These are phyloP conservation scores for Boletus rubropictus DNA, from an alignment of 768 basidiomycete species.

Conservation along the genomic window DNA sequence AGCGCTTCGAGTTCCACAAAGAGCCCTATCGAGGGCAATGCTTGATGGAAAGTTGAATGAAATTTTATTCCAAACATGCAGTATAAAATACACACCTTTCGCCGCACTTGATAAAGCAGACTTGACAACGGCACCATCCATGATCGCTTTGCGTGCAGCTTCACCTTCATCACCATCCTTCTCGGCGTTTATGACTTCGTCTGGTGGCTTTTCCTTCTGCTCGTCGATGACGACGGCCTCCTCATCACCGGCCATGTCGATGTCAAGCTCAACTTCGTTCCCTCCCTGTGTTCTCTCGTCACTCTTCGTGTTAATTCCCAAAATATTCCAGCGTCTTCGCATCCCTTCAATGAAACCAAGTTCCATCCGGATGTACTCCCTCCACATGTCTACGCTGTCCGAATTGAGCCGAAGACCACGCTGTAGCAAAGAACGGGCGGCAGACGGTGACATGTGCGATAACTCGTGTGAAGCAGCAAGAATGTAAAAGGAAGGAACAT, in stretches of 20 bases:
- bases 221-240: conserved; percentile 19
- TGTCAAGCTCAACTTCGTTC: conserved; percentile 24
- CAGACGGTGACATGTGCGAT: conserved; percentile 62
- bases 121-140: conserved; percentile 76
- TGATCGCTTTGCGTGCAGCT: conserved; percentile 57
- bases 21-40: conserved; percentile 37
- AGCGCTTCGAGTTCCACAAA: conserved; percentile 40
- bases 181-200: conserved; percentile 27
- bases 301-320: conserved; percentile 49
- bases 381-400: conserved; percentile 74
- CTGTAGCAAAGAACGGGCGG: conserved; percentile 78
- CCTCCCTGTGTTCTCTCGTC: conserved; percentile 10
- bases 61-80: conserved; percentile 12
- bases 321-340: conserved; percentile 69
- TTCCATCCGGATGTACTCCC: conserved; percentile 88
- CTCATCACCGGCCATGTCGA: conserved; percentile 14
- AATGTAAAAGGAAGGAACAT: conserved; percentile 71
- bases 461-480: conserved; percentile 82
- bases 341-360: conserved; percentile 78
- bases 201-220: conserved; percentile 20
- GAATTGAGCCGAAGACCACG: conserved; percentile 77
- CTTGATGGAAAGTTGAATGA: conserved; percentile 23
- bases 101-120: conserved; percentile 71
- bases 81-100: conserved; percentile 46
- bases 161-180: conserved; percentile 43